Evolutionary conservation across 169 alveolate species (phyloP).

Genomic region (Eimeria necatrix): DNA sequence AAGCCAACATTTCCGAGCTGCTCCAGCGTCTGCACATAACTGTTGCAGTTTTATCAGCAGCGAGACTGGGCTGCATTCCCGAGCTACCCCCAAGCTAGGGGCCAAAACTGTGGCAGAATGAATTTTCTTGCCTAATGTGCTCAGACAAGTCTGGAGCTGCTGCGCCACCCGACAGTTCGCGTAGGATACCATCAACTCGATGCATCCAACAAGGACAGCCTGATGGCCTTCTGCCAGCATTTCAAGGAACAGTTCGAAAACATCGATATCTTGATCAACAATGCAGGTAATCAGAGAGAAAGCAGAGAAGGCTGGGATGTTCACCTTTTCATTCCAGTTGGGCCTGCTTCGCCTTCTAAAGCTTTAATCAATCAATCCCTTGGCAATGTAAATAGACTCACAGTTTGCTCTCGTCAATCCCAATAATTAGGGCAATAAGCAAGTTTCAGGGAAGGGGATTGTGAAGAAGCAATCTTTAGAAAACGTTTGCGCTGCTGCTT

Average conservation of each 20-base stretch:
- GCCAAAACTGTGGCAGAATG: no score
- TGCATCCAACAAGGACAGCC: background rate
- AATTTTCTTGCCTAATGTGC: background rate
- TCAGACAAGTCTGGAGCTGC: background rate
- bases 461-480: no score
- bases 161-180: slow-evolving; percentile 56
- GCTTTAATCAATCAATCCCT: no score
- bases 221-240: background rate
- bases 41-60: background rate
- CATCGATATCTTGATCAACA: background rate
- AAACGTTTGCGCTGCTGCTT: no score
- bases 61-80: background rate
- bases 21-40: background rate
- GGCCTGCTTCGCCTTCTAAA: no score
- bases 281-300: background rate
- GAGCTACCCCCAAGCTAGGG: background rate
- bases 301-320: background rate
- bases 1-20: background rate
- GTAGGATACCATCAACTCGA: slow-evolving; percentile 31
- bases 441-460: no score
- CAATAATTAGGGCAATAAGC: no score
- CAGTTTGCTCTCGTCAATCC: no score
- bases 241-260: background rate
- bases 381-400: no score
- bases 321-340: no score